Percentiles rank a stretch among this genome's conserved stretches.
These are phyloP conservation scores for Fragaria iinumae DNA, from an alignment of 306 rosid genomes.

Conservation along the genomic window DNA sequence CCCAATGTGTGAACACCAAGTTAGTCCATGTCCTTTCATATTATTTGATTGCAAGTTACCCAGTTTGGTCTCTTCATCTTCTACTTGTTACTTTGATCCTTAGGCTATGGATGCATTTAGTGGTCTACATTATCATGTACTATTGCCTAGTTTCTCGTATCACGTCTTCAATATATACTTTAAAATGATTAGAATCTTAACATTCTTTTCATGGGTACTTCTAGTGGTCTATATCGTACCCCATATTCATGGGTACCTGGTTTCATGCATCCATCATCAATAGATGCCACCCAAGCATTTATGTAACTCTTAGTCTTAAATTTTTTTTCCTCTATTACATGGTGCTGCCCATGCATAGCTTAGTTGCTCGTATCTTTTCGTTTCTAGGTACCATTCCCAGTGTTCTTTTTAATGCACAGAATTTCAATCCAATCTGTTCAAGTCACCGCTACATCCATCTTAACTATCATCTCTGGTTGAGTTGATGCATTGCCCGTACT, in stretches of 20 bases:
- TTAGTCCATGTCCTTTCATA: neutral
- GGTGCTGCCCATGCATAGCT: neutral
- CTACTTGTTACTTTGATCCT: neutral
- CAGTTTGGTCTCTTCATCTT: constrained; percentile 1
- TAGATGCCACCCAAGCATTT: neutral
- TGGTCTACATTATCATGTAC: neutral
- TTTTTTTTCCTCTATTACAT: neutral
- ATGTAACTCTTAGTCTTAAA: neutral
- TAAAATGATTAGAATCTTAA: neutral
- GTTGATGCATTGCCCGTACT: neutral
- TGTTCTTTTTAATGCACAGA: neutral
- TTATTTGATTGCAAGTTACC: neutral
- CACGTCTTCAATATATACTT: neutral
- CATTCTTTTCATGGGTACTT: neutral
- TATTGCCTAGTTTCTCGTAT: neutral
- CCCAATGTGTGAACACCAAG: neutral
- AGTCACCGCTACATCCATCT: neutral
- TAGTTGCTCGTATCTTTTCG: neutral
- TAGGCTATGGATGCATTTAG: constrained; percentile 3
- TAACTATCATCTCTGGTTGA: neutral
- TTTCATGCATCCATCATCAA: neutral
- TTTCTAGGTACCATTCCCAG: neutral
- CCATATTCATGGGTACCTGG: neutral
- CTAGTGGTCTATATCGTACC: neutral
- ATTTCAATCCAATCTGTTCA: neutral